Conservation (phyloP, 495 filamentous ascomycete genomes). For the Neurospora tetraspora region DNA sequence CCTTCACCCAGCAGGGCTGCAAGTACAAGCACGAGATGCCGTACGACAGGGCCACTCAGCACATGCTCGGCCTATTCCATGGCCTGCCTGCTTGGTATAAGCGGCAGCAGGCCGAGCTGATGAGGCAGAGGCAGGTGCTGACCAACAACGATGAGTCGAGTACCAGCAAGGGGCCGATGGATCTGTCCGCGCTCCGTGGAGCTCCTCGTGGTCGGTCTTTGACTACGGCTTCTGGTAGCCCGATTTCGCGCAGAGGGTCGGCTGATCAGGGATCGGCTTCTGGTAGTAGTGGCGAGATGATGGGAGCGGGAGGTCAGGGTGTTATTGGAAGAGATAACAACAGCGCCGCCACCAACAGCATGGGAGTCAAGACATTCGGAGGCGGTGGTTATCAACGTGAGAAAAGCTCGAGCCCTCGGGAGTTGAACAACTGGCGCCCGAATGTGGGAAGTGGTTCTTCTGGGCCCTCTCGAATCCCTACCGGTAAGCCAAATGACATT, state of each 20-base stretch:
- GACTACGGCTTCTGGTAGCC: neutral
- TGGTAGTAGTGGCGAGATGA: neutral
- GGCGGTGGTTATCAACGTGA: neutral
- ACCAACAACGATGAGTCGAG: neutral
- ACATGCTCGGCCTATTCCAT: conserved; percentile 50
- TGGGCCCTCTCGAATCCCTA: neutral
- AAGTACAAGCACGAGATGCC: conserved; percentile 86
- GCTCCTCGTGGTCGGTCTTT: neutral
- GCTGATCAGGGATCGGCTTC: neutral
- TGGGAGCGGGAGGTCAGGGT: neutral
- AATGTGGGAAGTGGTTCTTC: neutral
- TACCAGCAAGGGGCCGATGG: neutral
- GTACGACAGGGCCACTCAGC: conserved; percentile 44
- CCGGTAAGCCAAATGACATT: neutral
- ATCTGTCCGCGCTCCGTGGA: neutral
- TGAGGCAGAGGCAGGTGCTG: neutral
- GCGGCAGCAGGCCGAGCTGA: conserved; percentile 36
- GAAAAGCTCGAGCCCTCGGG: neutral
- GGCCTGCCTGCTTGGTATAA: conserved; percentile 44
- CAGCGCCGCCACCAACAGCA: neutral
- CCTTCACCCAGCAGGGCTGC: conserved; percentile 77
- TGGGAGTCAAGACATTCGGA: neutral
- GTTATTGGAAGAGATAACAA: neutral
- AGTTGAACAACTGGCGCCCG: neutral
- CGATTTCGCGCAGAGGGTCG: neutral